Evolutionary conservation across 192 early-diverging fungal species (phyloP), one percentile per base, ranked within the genome.

Genomic region (Diversispora eburnea): DNA sequence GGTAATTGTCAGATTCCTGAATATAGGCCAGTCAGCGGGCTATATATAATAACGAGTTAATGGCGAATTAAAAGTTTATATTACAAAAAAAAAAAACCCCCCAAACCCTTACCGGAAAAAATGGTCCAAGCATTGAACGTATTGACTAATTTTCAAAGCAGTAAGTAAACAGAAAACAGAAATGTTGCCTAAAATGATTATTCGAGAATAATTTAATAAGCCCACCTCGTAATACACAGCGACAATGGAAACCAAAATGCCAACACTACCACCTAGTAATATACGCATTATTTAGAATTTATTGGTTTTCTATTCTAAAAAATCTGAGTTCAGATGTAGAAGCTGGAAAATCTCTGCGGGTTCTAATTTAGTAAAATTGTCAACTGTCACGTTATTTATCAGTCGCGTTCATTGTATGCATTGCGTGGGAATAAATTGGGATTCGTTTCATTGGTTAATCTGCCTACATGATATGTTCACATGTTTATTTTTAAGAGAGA

Each of bases 41-140:
- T 59, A 33, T 59, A 59, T 59, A 59, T 59, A 59, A 59, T 59
- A 59, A 59, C 20, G 57, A 59, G 20, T 22, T 25, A 58, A 22
- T 58, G 20, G 8, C 7, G 56, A 58, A 5, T 22, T 58, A 58
- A 13, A 4, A 54, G n/a, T 5, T 59, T 10, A 59, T 6, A 22
- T 59, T 59, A 12, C 8, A 25, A 59, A 33, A 0, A 59, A 25
- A 17, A 10, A 10, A 4, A 59, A 33, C 5, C n/a, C 8, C n/a
- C n/a, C n/a, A n/a, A 58, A 58, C 3, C 22, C 58, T 59, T 59
- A 59, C 58, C 25, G 58, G 58, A 33, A 59, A 59, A 59, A 58
- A 22, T 5, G 19, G 19, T 19, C 20, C 19, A 58, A 59, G 22
- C 9, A 54, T 54, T 54, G 9, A 54, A 54, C 3, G 4, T 59